Evolutionary conservation across 768 basidiomycete species (phyloP).

Genomic region (Trametes elegans): DNA sequence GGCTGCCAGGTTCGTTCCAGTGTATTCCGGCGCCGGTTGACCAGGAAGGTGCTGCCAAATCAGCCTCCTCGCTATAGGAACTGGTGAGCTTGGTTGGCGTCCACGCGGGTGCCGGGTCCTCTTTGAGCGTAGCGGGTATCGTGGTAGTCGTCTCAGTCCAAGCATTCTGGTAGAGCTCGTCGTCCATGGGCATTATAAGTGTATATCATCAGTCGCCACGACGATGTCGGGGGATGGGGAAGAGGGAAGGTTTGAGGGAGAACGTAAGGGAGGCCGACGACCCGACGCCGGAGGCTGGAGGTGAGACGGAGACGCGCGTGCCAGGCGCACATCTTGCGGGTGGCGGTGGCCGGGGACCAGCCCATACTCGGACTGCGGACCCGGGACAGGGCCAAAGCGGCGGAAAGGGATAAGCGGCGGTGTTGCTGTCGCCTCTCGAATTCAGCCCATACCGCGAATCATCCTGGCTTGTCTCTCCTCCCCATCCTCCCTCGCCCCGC

Average conservation of each 20-base stretch:
- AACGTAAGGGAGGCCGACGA: background rate
- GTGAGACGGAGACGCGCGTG: conserved; percentile 4
- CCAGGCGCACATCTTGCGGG: background rate
- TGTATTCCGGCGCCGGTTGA: conserved; percentile 40
- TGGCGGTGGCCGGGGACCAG: background rate
- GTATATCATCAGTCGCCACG: conserved; percentile 11
- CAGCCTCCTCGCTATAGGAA: conserved; percentile 47
- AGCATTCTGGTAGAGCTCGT: conserved; percentile 75
- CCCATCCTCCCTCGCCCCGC: conserved; percentile 12
- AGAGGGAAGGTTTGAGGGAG: background rate
- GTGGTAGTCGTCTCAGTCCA: conserved; percentile 53
- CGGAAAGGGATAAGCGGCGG: conserved; percentile 1
- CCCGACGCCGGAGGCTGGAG: background rate
- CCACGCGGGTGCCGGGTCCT: conserved; percentile 13
- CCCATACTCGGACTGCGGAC: background rate
- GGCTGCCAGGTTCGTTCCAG: conserved; percentile 47
- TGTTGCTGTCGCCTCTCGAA: conserved; percentile 20
- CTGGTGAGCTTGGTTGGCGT: conserved; percentile 16
- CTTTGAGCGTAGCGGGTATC: conserved; percentile 1
- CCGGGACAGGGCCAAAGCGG: conserved; percentile 2
- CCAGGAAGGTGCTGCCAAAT: conserved; percentile 60
- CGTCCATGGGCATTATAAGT: conserved; percentile 50
- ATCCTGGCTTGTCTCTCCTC: conserved; percentile 11
- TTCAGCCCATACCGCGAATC: conserved; percentile 11
- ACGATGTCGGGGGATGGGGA: no score